Percentiles rank a stretch among this genome's conserved stretches.
These are phyloP conservation scores for Babesia sp. DNA, from an alignment of 169 alveolate species.

Conservation along the genomic window DNA sequence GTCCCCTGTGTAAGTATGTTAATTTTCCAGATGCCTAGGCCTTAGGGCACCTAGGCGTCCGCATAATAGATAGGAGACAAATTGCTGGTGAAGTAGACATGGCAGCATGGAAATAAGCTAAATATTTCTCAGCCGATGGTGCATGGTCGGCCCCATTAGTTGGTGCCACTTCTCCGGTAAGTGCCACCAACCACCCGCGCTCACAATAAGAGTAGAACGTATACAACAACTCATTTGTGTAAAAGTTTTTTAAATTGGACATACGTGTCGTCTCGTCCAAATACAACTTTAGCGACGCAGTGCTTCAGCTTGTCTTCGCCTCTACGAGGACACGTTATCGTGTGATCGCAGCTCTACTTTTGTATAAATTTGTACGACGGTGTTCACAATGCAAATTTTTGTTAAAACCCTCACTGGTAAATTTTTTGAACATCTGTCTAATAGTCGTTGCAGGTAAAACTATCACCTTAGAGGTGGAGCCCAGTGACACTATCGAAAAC, in stretches of 20 bases:
- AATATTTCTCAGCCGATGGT: constrained; percentile 22
- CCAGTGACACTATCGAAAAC: constrained; percentile 95
- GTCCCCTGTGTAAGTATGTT: no score
- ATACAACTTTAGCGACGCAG: not conserved
- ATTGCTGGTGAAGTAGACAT: not conserved
- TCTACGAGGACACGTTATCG: not conserved
- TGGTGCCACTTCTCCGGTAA: constrained; percentile 28
- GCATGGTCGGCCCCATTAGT: constrained; percentile 68
- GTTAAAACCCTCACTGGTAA: constrained; percentile 76
- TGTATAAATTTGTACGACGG: not conserved
- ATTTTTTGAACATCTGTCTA: not conserved
- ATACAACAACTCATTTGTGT: not conserved
- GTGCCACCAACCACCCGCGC: constrained; percentile 15
- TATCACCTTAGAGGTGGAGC: constrained; percentile 94
- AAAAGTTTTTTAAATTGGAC: not conserved
- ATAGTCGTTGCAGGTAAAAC: constrained; percentile 85
- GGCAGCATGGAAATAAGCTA: not conserved
- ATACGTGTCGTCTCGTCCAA: not conserved
- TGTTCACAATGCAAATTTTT: constrained; percentile 27
- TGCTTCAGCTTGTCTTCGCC: not conserved
- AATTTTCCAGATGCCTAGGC: no score
- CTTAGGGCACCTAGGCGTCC: no score
- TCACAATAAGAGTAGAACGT: constrained; percentile 3
- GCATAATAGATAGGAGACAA: no score
- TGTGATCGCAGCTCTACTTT: constrained; percentile 4